These are phyloP conservation scores for Xylariaceae sp. DNA, from an alignment of 2,329 filamentous ascomycete genomes.

Conservation along the genomic window DNA sequence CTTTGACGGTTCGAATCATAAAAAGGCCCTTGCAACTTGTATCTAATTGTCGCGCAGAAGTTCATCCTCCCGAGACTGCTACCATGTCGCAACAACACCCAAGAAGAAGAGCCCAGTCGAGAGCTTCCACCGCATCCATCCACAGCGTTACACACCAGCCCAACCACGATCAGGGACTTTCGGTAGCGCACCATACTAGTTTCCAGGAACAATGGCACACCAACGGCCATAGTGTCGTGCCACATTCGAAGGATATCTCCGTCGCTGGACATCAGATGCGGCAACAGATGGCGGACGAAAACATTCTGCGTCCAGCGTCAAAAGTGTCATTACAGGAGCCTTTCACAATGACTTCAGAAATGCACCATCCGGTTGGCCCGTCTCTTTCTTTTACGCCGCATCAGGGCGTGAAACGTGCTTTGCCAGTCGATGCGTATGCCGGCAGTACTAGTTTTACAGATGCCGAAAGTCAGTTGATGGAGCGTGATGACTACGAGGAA, in stretches of 20 bases:
- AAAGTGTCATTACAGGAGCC: constrained; percentile 49
- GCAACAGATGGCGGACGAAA: constrained; percentile 48
- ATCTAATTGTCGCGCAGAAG: constrained; percentile 23
- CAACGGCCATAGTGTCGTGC: constrained; percentile 34
- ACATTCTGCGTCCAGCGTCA: constrained; percentile 52
- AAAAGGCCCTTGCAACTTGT: constrained; percentile 10
- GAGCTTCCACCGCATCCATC: constrained; percentile 52
- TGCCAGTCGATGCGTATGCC: constrained; percentile 50
- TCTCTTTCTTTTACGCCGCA: constrained; percentile 41
- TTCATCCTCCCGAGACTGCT: constrained; percentile 29
- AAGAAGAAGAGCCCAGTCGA: constrained; percentile 48
- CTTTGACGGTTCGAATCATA: neutral
- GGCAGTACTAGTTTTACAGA: constrained; percentile 52
- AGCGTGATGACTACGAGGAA: constrained; percentile 55
- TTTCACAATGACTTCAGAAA: constrained; percentile 45
- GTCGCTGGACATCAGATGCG: constrained; percentile 24
- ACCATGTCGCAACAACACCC: constrained; percentile 36
- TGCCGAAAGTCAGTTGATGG: constrained; percentile 53
- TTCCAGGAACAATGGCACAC: constrained; percentile 47
- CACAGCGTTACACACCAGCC: constrained; percentile 50
- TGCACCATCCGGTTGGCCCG: constrained; percentile 43
- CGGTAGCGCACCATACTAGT: constrained; percentile 33
- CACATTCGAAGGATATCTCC: constrained; percentile 40
- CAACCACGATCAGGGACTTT: constrained; percentile 45
- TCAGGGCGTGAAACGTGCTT: constrained; percentile 41